phyloP scores from a whole-genome alignment of 768 basidiomycete genomes.

The Termitomyces sp. region DNA sequence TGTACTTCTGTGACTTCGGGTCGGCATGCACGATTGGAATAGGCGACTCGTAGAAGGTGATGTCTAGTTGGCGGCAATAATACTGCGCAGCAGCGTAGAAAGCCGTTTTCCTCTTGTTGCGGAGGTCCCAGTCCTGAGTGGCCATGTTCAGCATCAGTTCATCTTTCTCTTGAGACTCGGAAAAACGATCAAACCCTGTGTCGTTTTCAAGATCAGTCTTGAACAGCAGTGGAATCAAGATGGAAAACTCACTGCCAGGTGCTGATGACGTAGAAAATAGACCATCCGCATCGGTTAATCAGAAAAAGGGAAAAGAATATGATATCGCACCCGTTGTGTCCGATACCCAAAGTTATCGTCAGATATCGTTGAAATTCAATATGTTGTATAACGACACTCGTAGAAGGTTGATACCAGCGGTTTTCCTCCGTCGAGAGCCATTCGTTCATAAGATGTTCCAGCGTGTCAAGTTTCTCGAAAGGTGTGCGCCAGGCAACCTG shows the following conservation, averaged over 20 bases:
- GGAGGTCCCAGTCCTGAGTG: conserved; percentile 50
- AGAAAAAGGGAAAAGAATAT: neutral
- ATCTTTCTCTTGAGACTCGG: neutral
- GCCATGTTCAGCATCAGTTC: neutral
- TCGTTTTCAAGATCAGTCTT: neutral
- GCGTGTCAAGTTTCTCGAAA: conserved; percentile 60
- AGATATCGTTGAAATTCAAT: conserved; percentile 64
- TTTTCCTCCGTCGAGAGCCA: conserved; percentile 80
- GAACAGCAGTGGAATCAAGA: neutral
- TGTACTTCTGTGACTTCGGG: conserved; percentile 19
- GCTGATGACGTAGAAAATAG: neutral
- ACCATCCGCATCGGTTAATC: neutral
- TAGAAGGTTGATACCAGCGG: conserved; percentile 70
- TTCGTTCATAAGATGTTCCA: conserved; percentile 61
- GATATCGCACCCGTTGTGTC: conserved; percentile 38
- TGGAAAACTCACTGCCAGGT: conserved; percentile 18
- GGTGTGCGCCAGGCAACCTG: conserved; percentile 76
- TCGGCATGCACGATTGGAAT: conserved; percentile 52
- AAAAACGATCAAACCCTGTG: conserved; percentile 4
- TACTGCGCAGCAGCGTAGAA: conserved; percentile 76
- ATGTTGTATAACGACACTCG: conserved; percentile 53
- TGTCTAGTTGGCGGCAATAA: conserved; percentile 66
- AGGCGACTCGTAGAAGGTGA: conserved; percentile 52
- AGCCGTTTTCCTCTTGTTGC: conserved; percentile 58
- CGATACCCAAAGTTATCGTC: conserved; percentile 63